These are phyloP conservation scores for Lachnellula arida DNA, from an alignment of 2,329 filamentous ascomycete species.

Conservation along the genomic window DNA sequence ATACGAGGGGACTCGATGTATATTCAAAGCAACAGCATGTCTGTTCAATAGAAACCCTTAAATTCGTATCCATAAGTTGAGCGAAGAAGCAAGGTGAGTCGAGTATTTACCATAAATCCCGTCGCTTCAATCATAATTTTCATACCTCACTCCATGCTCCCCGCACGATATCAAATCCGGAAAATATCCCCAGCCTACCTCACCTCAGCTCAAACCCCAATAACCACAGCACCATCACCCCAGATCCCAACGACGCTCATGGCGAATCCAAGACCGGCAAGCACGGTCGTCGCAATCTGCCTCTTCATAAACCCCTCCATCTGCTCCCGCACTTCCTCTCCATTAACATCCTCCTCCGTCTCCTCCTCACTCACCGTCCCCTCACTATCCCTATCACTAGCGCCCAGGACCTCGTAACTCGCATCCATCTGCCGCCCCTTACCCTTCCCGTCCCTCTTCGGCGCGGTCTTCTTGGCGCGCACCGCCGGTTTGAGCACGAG, in stretches of 20 bases:
- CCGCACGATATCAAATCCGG: background rate
- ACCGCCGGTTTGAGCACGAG: constrained; percentile 18
- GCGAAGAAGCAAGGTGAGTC: too few relatives aligned
- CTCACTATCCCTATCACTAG: constrained; percentile 40
- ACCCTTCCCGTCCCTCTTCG: constrained; percentile 22
- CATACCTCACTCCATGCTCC: too few relatives aligned
- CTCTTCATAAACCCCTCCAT: constrained; percentile 52
- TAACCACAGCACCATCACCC: constrained; percentile 51
- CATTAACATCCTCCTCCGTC: constrained; percentile 46
- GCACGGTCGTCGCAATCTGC: constrained; percentile 48
- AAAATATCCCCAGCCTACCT: background rate
- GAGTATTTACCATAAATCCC: too few relatives aligned
- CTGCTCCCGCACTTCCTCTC: constrained; percentile 55
- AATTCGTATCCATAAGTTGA: too few relatives aligned
- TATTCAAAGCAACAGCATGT: too few relatives aligned
- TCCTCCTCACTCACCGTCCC: constrained; percentile 43
- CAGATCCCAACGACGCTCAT: constrained; percentile 62
- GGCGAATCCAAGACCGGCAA: constrained; percentile 53
- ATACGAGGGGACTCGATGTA: too few relatives aligned
- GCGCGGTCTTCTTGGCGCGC: constrained; percentile 6
- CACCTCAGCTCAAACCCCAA: constrained; percentile 22
- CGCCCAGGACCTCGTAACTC: constrained; percentile 64
- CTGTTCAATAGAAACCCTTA: too few relatives aligned
- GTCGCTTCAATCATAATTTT: too few relatives aligned
- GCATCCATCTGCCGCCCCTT: constrained; percentile 50